Base-by-base conservation (phyloP, 1,284 basidiomycete genomes). In the Trichosporon coremiiforme region DNA sequence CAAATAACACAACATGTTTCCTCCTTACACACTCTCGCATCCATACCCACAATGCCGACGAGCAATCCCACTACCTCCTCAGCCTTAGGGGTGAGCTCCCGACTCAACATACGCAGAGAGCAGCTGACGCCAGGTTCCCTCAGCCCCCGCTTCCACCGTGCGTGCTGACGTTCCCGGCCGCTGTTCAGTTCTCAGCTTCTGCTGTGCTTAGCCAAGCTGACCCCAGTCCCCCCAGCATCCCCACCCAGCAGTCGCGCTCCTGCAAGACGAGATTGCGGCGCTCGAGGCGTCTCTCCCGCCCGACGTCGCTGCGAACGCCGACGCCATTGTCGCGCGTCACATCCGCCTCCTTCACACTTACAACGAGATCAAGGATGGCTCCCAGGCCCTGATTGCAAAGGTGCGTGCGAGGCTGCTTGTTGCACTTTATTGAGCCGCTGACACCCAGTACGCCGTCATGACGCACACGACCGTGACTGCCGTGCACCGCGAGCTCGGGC, bases 331-430 rank as follows among this genome's bases (percentile, higher is more conserved):
- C 25, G 73, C 78, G 65, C 66, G 71, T 13, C 83, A 84, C 68
- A 82, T 82, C 68, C 68, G 78, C 31, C 74, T 80, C 0, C 71
- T 84, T 20, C 83, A 84, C 67, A 78, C 77, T 17, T 83, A 83
- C 75, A 83, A 84, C 68, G 83, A 82, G 70, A 79, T 81, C 76
- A 84, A 84, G 74, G 83, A 84, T 71, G 78, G 74, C 8, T 74
- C 81, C 15, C 83, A 84, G 71, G 70, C 75, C 0, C 74, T 83
- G 2, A 84, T 84, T 20, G 79, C 77, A 13, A 75, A 74, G 64
- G 83, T 83, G 15, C 69, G 79, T 74, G 6, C 36, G 4, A 2
- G 36, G 4, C 36, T 38, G 36, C 10, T 6, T 12, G 10, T 4
- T 12, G 6, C 10, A 10, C 36, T 0, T 6, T 6, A 4, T 50